Conservation (phyloP, 2,329 filamentous ascomycete genomes). For the Nannizzia gypsea region DNA sequence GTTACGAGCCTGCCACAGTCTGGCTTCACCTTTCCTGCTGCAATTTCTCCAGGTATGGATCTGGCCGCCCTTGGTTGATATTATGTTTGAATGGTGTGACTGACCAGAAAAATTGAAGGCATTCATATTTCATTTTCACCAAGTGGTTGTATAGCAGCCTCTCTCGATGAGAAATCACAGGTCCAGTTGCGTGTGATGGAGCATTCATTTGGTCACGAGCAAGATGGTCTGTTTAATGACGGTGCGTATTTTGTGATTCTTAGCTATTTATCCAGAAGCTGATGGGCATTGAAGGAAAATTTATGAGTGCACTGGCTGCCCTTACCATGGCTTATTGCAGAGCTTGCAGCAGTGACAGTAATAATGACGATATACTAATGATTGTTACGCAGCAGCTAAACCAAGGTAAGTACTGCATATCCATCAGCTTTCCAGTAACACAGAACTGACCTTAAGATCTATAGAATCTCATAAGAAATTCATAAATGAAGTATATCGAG, state of each 20-base stretch:
- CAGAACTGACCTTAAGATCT: neutral
- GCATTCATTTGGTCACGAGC: constrained; percentile 29
- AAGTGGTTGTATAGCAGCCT: constrained; percentile 31
- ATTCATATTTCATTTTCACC: constrained; percentile 34
- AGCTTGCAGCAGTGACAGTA: constrained; percentile 36
- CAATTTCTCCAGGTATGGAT: constrained; percentile 49
- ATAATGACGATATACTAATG: constrained; percentile 61
- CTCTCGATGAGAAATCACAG: constrained; percentile 29
- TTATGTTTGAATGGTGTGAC: neutral
- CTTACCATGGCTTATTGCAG: constrained; percentile 45
- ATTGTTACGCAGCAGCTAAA: constrained; percentile 44
- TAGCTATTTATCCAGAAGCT: neutral
- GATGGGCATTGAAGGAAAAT: constrained; percentile 23
- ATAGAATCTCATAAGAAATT: constrained; percentile 51
- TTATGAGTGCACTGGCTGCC: constrained; percentile 47
- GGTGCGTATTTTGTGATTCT: constrained; percentile 19
- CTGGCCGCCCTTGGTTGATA: neutral
- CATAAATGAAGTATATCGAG: constrained; percentile 54
- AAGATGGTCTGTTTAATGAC: constrained; percentile 26
- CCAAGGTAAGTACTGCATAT: constrained; percentile 19
- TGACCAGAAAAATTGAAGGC: constrained; percentile 16
- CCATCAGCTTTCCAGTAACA: neutral
- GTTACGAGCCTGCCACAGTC: constrained; percentile 63
- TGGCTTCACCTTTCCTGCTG: constrained; percentile 56
- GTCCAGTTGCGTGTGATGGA: constrained; percentile 30